Percentiles rank a stretch among this genome's conserved stretches.
Evolutionary conservation across 305 asterid species (phyloP).

Genomic region (Salvia sclarea): DNA sequence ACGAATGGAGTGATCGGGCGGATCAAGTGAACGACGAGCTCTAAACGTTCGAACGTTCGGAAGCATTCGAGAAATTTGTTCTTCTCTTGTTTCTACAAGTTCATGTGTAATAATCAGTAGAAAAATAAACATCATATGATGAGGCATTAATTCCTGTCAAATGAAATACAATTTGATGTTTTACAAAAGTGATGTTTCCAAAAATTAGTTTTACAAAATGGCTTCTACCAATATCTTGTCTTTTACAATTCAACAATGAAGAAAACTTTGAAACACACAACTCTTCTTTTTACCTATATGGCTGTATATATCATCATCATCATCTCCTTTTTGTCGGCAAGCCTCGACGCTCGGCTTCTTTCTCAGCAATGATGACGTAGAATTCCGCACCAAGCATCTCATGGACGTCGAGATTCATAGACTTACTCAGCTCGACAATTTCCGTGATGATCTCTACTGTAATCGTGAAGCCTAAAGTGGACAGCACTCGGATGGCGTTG

Average conservation of each 20-base stretch:
- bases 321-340: constrained; percentile 47
- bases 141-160: background rate
- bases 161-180: background rate
- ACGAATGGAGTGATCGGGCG: constrained; percentile 49
- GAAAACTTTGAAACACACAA: constrained; percentile 4
- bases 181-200: background rate
- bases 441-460: constrained; percentile 58
- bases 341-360: constrained; percentile 74
- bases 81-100: background rate
- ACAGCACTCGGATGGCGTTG: constrained; percentile 74
- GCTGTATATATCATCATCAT: constrained; percentile 44
- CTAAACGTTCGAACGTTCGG: constrained; percentile 27
- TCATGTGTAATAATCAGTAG: background rate
- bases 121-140: background rate
- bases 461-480: constrained; percentile 72
- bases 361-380: constrained; percentile 80
- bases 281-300: constrained; percentile 1
- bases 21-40: constrained; percentile 60
- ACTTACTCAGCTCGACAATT: constrained; percentile 51
- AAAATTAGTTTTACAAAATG: background rate
- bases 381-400: constrained; percentile 95
- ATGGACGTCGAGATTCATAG: constrained; percentile 60
- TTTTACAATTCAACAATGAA: background rate
- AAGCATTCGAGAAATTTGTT: background rate
- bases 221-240: background rate